Evolutionary conservation across 2,329 filamentous ascomycete species (phyloP), one percentile per base, ranked within the genome.

Genomic region (Fusarium sp.): DNA sequence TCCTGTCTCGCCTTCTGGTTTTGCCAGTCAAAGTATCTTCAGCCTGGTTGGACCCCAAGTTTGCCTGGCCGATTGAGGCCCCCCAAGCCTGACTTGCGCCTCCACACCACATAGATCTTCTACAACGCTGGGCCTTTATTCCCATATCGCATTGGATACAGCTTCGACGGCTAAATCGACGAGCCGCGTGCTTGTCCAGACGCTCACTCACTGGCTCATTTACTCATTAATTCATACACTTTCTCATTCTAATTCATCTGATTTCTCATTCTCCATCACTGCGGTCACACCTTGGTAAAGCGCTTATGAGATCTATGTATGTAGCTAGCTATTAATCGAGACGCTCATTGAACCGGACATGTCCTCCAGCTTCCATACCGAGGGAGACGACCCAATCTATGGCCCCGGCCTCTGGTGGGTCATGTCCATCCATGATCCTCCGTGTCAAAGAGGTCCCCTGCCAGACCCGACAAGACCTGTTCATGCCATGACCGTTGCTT

Each of bases 31-130:
- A 35, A 31, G 39, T 29, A 53, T 68, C 53, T 29, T 66, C 61
- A 68, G 56, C 68, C 68, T 66, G 33, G 57, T 60, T 65, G 61
- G 62, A 65, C 61, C 60, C 53, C 61, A 63, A 62, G 46, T 71
- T 59, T 61, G 59, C 62, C 68, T 72, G 61, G 68, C 21, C 55
- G 55, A 66, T 54, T 74, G 72, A 73, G 72, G 71, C 72, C 72
- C 69, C 59, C 72, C 56, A 74, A 62, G 68, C 72, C 72, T 74
- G 72, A 74, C 72, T 63, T 72, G 63, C 72, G 64, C 70, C 72
- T 73, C 70, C 72, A 73, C 72, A 72, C 72, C 72, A 63, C 60
- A 57, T 61, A 65, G 60, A 63, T 69, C 68, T 62, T 56, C 54
- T 57, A 21, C 61, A 41, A 65, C 61, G 53, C 37, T 65, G 62